A percentile compares a stretch with the other conserved stretches of the same genome.
Evolutionary conservation across 2,329 filamentous ascomycete species (phyloP).

Genomic region (Aspergillus carbonarius): DNA sequence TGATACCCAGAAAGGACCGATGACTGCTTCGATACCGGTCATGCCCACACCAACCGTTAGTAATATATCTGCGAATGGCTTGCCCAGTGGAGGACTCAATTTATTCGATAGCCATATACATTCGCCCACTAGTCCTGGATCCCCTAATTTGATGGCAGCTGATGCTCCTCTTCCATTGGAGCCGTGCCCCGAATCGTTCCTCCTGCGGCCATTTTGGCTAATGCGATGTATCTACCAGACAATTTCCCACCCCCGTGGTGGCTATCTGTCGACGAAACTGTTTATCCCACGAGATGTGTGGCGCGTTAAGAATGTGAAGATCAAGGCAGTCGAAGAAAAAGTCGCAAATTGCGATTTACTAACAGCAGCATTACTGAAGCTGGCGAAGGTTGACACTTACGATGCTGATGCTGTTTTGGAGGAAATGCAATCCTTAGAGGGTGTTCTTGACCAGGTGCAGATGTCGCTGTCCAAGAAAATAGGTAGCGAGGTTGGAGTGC

Average conservation of each 20-base stretch:
- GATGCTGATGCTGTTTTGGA: conserved; percentile 91
- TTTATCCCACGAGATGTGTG: conserved; percentile 93
- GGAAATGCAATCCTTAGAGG: conserved; percentile 89
- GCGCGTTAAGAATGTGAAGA: conserved; percentile 89
- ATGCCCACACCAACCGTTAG: conserved; percentile 67
- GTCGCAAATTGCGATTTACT: conserved; percentile 86
- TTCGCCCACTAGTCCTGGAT: conserved; percentile 61
- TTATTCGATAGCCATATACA: conserved; percentile 84
- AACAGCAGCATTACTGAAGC: conserved; percentile 81
- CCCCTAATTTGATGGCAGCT: conserved; percentile 60
- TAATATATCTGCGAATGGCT: conserved; percentile 57
- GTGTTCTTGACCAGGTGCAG: conserved; percentile 83
- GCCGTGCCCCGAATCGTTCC: conserved; percentile 82
- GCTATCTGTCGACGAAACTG: conserved; percentile 85
- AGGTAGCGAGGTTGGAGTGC: conserved; percentile 87
- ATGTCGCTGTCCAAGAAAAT: conserved; percentile 74
- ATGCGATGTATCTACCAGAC: conserved; percentile 95
- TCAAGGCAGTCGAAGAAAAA: conserved; percentile 91
- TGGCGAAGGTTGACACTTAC: conserved; percentile 78
- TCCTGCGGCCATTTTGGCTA: conserved; percentile 95
- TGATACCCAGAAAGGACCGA: conserved; percentile 45
- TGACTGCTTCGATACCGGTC: conserved; percentile 57
- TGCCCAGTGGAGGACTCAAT: conserved; percentile 67
- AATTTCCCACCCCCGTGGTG: conserved; percentile 83
- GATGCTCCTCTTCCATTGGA: conserved; percentile 78